Percentiles rank a stretch among this genome's conserved stretches.
phyloP scores from a whole-genome alignment of 2,329 filamentous ascomycete species.

The Aureobasidium mangrovei region DNA sequence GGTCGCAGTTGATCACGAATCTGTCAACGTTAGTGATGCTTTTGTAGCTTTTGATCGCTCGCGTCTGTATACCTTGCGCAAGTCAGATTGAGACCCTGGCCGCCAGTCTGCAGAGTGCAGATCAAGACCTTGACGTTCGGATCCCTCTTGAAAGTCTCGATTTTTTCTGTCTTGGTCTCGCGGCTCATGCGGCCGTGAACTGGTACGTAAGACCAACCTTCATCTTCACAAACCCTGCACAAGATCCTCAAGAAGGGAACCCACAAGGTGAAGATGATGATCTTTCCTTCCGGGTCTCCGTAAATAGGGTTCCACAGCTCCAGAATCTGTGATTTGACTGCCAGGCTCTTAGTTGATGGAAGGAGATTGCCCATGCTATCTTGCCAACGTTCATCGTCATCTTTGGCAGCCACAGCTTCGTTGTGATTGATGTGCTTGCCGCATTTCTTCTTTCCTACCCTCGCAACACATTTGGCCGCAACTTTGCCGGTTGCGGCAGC shows the following conservation, averaged over 20 bases:
- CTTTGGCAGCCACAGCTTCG: slow-evolving; percentile 20
- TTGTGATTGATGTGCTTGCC: slow-evolving; percentile 17
- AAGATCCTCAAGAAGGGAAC: slow-evolving; percentile 45
- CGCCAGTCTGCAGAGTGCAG: slow-evolving; percentile 49
- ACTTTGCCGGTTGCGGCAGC: slow-evolving; percentile 18
- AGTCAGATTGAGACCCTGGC: slow-evolving; percentile 51
- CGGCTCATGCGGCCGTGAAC: slow-evolving; percentile 44
- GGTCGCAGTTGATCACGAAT: slow-evolving; percentile 40
- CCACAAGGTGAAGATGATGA: slow-evolving; percentile 55
- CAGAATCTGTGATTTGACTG: slow-evolving; percentile 37
- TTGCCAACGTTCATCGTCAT: slow-evolving; percentile 30
- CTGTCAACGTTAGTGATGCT: not conserved
- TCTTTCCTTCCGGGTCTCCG: slow-evolving; percentile 42
- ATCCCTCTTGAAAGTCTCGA: slow-evolving; percentile 39
- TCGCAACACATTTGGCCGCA: slow-evolving; percentile 19
- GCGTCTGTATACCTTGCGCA: slow-evolving; percentile 33
- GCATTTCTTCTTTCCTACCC: slow-evolving; percentile 20
- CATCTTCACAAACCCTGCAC: slow-evolving; percentile 38
- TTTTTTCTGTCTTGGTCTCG: slow-evolving; percentile 35
- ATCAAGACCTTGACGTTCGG: slow-evolving; percentile 40
- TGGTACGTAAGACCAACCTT: slow-evolving; percentile 41
- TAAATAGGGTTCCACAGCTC: slow-evolving; percentile 31
- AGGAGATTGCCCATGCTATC: slow-evolving; percentile 29
- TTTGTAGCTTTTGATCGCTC: too few species aligned
- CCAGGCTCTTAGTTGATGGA: slow-evolving; percentile 38